Conservation (phyloP, 2,329 filamentous ascomycete genomes). For the Ophiocordyceps camponoti-saundersi region DNA sequence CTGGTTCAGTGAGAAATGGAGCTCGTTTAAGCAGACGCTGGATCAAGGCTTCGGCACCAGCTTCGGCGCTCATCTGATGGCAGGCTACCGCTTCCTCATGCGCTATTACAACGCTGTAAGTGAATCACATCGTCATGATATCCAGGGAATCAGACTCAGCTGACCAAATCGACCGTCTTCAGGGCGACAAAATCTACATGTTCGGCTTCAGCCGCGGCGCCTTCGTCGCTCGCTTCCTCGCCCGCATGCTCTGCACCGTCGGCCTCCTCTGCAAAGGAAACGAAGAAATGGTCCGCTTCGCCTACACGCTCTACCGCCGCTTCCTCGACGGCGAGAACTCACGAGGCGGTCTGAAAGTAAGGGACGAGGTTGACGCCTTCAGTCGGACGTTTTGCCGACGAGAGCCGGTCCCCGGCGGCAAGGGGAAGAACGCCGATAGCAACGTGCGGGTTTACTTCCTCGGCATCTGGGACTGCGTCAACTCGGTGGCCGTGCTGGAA, state of each 20-base stretch:
- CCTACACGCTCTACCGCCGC: conserved; percentile 24
- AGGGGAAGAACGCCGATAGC: not conserved
- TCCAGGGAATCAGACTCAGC: conserved; percentile 3
- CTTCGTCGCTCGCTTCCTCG: conserved; percentile 34
- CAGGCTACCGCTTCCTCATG: conserved; percentile 37
- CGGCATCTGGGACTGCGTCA: conserved; percentile 38
- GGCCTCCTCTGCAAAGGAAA: conserved; percentile 33
- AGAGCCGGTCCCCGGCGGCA: conserved; percentile 4
- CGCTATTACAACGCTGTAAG: conserved; percentile 28
- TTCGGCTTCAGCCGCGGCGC: conserved; percentile 36
- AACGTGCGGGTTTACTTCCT: conserved; percentile 34
- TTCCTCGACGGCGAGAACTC: conserved; percentile 14
- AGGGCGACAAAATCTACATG: conserved; percentile 34
- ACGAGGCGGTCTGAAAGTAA: conserved; percentile 2
- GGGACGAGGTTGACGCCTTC: conserved; percentile 25
- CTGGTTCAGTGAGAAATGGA: conserved; percentile 14
- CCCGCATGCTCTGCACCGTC: conserved; percentile 30
- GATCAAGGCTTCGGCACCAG: conserved; percentile 27
- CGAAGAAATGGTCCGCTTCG: conserved; percentile 35
- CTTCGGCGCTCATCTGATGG: conserved; percentile 33
- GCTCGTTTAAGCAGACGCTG: conserved; percentile 19
- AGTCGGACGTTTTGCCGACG: conserved; percentile 29
- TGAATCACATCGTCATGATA: not conserved
- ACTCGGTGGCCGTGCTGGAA: conserved; percentile 27
- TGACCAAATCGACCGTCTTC: not conserved